Evolutionary conservation across 1,284 basidiomycete species (phyloP).

Genomic region (Boletellus deceptivus): DNA sequence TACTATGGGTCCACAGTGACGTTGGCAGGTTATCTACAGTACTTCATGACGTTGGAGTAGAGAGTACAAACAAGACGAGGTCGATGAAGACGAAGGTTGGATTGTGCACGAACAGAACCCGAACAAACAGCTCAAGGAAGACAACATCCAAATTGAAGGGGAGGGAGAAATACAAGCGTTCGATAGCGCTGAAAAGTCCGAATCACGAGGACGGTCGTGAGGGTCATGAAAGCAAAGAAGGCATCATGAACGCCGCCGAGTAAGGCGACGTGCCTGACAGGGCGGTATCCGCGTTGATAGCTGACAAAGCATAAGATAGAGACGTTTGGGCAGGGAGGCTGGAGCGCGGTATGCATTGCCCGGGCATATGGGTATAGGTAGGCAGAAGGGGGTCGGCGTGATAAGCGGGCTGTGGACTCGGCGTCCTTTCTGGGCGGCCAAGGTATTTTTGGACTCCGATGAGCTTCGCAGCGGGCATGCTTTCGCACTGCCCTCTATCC

Average conservation of each 20-base stretch:
- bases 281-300: conserved; percentile 30
- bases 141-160: conserved; percentile 31
- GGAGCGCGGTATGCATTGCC: conserved; percentile 38
- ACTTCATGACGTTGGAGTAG: conserved; percentile 20
- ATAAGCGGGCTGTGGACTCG: conserved; percentile 30
- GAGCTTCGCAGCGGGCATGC: conserved; percentile 57
- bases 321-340: conserved; percentile 31
- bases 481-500: conserved; percentile 48
- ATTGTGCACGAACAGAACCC: conserved; percentile 14
- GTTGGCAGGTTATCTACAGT: conserved; percentile 35
- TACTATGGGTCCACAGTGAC: conserved; percentile 28
- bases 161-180: conserved; percentile 26
- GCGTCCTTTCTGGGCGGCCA: conserved; percentile 32
- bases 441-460: conserved; percentile 52
- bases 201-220: conserved; percentile 24
- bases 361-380: conserved; percentile 32
- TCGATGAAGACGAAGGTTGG: conserved; percentile 23
- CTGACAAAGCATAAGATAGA: conserved; percentile 35
- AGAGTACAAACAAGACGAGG: conserved; percentile 23
- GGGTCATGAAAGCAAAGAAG: conserved; percentile 35
- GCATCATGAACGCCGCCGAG: conserved; percentile 33
- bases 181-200: conserved; percentile 21
- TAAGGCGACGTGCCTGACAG: conserved; percentile 28
- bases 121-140: conserved; percentile 25
- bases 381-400: conserved; percentile 32